Base-by-base conservation (phyloP, 2,329 filamentous ascomycete genomes). In the Aspergillus tanneri region DNA sequence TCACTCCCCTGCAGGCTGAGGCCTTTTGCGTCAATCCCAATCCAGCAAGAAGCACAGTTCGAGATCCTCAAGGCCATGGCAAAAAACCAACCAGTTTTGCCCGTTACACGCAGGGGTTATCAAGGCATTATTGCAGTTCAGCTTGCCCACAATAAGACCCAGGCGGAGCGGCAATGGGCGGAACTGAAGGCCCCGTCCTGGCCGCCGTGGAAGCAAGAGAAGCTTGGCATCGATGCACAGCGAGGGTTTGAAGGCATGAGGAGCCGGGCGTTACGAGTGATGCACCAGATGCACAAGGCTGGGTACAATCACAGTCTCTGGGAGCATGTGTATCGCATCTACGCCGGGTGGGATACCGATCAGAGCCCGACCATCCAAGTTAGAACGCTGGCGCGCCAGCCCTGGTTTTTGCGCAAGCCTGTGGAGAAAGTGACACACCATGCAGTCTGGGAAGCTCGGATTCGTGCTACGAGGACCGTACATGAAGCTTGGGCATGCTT, bases 401-500 rank as follows among this genome's bases (percentile, higher is more conserved):
- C 60, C n/a, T 51, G 52, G 45, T 52, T 46, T 42, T 46, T 64
- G 30, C 49, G 35, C 40, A 57, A 40, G 16, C 37, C 36, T 39
- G 24, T 47, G n/a, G 50, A 50, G n/a, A 22, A 46, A n/a, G 48
- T 50, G 10, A 52, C 65, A 37, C 53, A 70, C 12, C 56, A 58
- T 2, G 51, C 69, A 9, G 57, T 79, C 9, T 85, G 83, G 82
- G 72, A 73, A 47, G 80, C 78, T 24, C 75, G 82, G 9, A 78
- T 86, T 43, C 70, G 72, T 37, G 74, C 80, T 18, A 86, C 83
- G 9, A 72, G 83, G 27, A 85, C 82, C 3, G 66, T 80, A 38
- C 75, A 80, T 51, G 82, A 86, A 67, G 82, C 83, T 5, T 86
- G 83, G 83, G 81, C 82, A 18, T 82, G 79, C 52, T 86, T 84